A percentile compares a stretch with the other conserved stretches of the same genome.
Evolutionary conservation across 129 eudicot genomes (phyloP).

Genomic region (Glebionis coronaria): DNA sequence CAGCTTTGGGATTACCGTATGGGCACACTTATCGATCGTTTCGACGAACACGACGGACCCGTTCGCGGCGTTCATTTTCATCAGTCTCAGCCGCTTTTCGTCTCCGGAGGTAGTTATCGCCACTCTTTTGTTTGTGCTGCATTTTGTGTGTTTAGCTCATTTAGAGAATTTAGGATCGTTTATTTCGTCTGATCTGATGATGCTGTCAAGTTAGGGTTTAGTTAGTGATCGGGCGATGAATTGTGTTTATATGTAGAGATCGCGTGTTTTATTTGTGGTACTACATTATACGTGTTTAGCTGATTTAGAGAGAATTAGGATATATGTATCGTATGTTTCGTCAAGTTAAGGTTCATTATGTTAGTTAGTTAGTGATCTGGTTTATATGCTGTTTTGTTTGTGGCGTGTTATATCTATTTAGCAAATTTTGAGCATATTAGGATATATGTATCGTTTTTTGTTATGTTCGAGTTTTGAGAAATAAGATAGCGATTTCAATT

Average conservation of each 20-base stretch:
- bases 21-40: slow-evolving; percentile 83
- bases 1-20: slow-evolving; percentile 63
- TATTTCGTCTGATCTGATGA: no score
- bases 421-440: neutral
- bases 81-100: slow-evolving; percentile 80
- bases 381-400: no score
- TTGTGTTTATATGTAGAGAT: slow-evolving; percentile 12
- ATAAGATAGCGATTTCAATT: no score
- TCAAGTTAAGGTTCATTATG: no score
- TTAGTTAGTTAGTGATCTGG: no score
- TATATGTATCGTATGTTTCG: neutral
- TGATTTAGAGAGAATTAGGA: neutral
- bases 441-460: no score
- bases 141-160: neutral
- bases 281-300: no score
- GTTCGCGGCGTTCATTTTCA: slow-evolving; percentile 90
- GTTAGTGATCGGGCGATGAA: neutral
- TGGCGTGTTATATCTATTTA: neutral
- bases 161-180: neutral
- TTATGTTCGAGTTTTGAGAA: no score
- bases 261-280: neutral
- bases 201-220: neutral
- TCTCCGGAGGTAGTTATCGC: slow-evolving; percentile 59
- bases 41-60: slow-evolving; percentile 84
- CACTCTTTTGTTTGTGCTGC: neutral